Evolutionary conservation across 257 asterid genomes (phyloP).

Genomic region (Solanum infundibuliforme): DNA sequence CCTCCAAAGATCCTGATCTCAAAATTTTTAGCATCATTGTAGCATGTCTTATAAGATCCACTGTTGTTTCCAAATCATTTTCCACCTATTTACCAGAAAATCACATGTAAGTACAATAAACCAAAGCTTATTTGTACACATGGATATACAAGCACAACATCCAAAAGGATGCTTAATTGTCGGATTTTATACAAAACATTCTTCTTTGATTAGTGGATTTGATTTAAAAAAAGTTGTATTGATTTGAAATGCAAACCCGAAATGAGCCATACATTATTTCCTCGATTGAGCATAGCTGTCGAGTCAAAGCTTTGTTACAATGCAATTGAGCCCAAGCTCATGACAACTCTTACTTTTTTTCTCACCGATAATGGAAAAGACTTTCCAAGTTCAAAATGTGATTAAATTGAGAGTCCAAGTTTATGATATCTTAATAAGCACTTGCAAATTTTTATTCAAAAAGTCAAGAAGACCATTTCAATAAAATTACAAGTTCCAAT

Average conservation of each 20-base stretch:
- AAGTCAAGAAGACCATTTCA: neutral
- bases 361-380: neutral
- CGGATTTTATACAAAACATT: neutral
- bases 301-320: neutral
- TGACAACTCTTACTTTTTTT: neutral
- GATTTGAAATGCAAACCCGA: neutral
- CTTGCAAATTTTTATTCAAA: neutral
- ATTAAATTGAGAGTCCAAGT: neutral
- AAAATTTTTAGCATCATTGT: slow-evolving; percentile 52
- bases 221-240: neutral
- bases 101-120: neutral
- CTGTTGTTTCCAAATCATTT: slow-evolving; percentile 42
- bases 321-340: neutral
- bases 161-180: neutral
- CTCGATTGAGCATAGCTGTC: neutral
- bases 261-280: neutral
- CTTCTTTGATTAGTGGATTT: neutral
- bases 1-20: slow-evolving; percentile 44
- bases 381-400: neutral
- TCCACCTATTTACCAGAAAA: slow-evolving; percentile 42
- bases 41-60: slow-evolving; percentile 56
- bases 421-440: neutral
- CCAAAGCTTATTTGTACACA: neutral
- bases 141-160: neutral
- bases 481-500: neutral